Conservation (phyloP, 116 monocot species). For the Zostera marina region DNA sequence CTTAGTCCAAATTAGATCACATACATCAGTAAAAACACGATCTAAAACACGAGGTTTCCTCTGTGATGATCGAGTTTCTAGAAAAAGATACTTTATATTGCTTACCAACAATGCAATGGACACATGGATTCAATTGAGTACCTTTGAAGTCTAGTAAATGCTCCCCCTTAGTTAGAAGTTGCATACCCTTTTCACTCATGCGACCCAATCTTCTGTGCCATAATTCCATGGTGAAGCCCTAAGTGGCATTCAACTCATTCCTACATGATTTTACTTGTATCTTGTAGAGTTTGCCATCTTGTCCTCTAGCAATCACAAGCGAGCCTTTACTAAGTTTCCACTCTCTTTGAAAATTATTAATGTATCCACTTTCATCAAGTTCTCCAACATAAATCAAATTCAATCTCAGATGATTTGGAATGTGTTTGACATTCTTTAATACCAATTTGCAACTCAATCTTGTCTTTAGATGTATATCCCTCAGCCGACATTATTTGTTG, state of each 20-base stretch:
- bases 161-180: constrained; percentile 4
- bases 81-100: constrained; percentile 4
- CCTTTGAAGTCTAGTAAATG: constrained; percentile 2
- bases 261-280: constrained; percentile 1
- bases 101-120: constrained; percentile 6
- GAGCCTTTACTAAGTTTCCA: constrained; percentile 12
- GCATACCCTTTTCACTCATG: constrained; percentile 4
- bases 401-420: constrained; percentile 1
- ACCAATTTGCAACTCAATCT: constrained; percentile 3
- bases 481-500: constrained; percentile 1
- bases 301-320: constrained; percentile 1
- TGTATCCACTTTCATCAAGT: constrained; percentile 9
- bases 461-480: constrained; percentile 7
- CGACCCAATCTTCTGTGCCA: constrained; percentile 3
- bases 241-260: not conserved
- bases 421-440: constrained; percentile 9
- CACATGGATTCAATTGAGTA: constrained; percentile 6
- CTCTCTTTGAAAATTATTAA: not conserved
- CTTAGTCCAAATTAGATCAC: not conserved
- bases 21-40: constrained; percentile 3
- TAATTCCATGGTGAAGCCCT: not conserved
- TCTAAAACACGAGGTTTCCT: not conserved
- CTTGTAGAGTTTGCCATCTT: constrained; percentile 1
- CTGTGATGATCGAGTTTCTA: constrained; percentile 2
- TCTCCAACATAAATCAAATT: constrained; percentile 14